Evolutionary conservation across 2,329 filamentous ascomycete genomes (phyloP), one percentile per base, ranked within the genome.

Genomic region (Talaromyces rugulosus): DNA sequence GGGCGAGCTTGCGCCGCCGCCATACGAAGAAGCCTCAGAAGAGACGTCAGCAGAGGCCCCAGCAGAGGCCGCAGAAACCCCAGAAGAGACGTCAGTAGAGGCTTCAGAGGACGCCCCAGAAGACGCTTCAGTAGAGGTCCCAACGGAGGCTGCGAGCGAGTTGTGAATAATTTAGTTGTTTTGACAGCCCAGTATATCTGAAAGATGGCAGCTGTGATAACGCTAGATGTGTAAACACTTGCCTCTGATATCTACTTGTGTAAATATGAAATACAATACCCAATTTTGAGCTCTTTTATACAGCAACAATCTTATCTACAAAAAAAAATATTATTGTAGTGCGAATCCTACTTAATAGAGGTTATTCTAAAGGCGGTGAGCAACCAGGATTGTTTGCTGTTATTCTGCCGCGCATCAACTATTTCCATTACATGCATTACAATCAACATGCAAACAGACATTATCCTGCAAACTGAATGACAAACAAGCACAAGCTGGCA

Each of bases 1-100:
- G 16, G 72, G 71, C 30, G 74, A 77, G 62, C 68, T 76, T 64
- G 68, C 70, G n/a, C 74, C 71, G 18, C 74, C 76, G 7, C 71
- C 75, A 30, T 68, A 72, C 54, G 68, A 71, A 30, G 62, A 54
- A 33, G 67, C 64, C 33, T 0, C 42, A 6, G 42, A 47, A 3
- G 54, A 59, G 6, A 28, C 40, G 4, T 7, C 18, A 6, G 36
- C 12, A 47, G 42, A 23, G 9, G 42, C 44, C 11, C n/a, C 18
- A 27, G 12, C 7, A 36, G 18, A 47, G 11, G 44, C 44, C 12
- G 2, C 18, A 23, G n/a, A 23, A 11, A 14, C 14, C 4, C 14
- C 40, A n/a, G 40, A 34, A 34, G 34, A n/a, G 16, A 2, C 12
- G 3, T 40, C 36, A 3, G 36, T 6, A 40, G 18, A 47, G 11